Evolutionary conservation across 495 filamentous ascomycete genomes (phyloP).

Genomic region (Tuber borchii): DNA sequence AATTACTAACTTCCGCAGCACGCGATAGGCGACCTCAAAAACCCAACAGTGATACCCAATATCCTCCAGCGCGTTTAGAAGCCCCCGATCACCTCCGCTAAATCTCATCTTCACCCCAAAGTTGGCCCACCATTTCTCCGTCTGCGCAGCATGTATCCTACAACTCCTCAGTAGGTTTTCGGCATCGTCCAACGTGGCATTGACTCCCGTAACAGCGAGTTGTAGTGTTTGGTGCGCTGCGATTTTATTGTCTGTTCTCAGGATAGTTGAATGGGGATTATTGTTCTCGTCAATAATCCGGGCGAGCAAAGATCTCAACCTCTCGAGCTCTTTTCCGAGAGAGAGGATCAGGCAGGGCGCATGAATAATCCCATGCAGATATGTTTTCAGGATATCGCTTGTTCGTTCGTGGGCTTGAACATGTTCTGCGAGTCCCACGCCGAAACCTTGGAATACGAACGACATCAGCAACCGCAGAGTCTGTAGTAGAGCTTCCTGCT

Average conservation of each 20-base stretch:
- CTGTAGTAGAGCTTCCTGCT: not conserved
- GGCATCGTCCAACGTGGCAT: conserved; percentile 14
- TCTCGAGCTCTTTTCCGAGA: conserved; percentile 21
- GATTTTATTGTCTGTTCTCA: conserved; percentile 28
- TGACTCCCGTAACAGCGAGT: conserved; percentile 16
- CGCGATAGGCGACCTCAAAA: conserved; percentile 19
- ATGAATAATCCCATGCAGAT: conserved; percentile 23
- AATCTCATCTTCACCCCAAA: conserved; percentile 20
- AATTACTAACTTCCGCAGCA: conserved; percentile 15
- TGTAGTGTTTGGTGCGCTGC: conserved; percentile 21
- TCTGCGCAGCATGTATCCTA: conserved; percentile 12
- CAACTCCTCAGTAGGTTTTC: conserved; percentile 13
- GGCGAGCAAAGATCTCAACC: conserved; percentile 14
- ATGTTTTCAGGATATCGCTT: conserved; percentile 16
- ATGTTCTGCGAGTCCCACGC: conserved; percentile 20
- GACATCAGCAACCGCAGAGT: conserved; percentile 14
- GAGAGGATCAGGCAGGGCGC: conserved; percentile 25
- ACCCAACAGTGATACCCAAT: conserved; percentile 24
- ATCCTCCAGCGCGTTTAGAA: conserved; percentile 10
- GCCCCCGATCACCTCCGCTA: conserved; percentile 20
- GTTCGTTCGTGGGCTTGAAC: conserved; percentile 19
- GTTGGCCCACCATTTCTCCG: conserved; percentile 25
- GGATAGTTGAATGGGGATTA: conserved; percentile 14
- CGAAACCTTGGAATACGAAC: conserved; percentile 21
- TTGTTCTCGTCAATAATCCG: conserved; percentile 17